Base-by-base conservation (phyloP, 2,329 filamentous ascomycete genomes). In the Ascochyta viciae-villosae region DNA sequence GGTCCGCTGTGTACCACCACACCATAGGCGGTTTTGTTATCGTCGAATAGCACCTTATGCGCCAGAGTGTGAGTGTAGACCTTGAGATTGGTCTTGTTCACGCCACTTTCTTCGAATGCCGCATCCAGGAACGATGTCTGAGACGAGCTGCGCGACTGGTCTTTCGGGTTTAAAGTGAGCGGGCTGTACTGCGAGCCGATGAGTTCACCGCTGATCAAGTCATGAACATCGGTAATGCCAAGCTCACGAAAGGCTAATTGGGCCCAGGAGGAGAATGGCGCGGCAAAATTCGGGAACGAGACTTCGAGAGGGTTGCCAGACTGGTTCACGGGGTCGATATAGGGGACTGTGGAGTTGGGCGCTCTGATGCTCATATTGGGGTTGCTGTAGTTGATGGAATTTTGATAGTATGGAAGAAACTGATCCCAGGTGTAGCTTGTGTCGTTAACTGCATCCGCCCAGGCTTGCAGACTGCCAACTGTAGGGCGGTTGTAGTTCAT, bases 21-120 rank as follows among this genome's bases (percentile, higher is more conserved):
- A 19, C 19, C 19, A 3, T 19, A 19, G 2, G 19, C 19, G 19
- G 19, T 19, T 19, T 19, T 19, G 19, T 19, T 19, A 19, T 72
- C 49, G 13, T 50, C 16, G 54, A 78, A 77, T 2, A 77, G 26
- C 26, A 78, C 70, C 45, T 70, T 71, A 39, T 71, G 65, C 0
- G 70, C 76, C 19, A 73, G 56, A 6, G 74, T 73, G 12, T 58
- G 60, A n/a, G 64, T 63, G 47, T 74, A 78, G 1, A 78, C 62
- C 16, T 60, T 57, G 16, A 62, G 47, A 29, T 60, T 16, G 8
- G 42, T 16, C 6, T 23, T 24, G 22, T 35, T 34, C 6, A 29
- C 40, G 7, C n/a, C 16, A 9, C 35, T 22, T 4, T 41, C 13
- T 4, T 46, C 23, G 27, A 24, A n/a, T 19, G 50, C 47, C 19